phyloP scores from a whole-genome alignment of 306 rosid genomes.

The Lathyrus oleraceus region DNA sequence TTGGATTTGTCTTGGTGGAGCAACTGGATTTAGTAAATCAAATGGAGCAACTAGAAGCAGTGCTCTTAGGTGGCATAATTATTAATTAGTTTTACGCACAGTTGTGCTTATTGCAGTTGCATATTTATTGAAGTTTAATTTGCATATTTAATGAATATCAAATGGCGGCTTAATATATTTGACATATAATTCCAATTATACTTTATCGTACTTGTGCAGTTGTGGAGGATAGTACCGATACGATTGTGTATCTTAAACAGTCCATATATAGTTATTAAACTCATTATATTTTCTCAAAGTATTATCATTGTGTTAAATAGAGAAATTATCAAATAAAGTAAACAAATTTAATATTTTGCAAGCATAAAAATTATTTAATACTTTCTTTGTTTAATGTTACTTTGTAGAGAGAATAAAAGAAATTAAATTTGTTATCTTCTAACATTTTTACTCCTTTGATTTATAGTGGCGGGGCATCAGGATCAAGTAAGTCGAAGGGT shows the following conservation, averaged over 20 bases:
- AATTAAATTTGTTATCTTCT: background rate
- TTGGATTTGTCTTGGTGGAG: background rate
- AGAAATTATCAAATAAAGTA: background rate
- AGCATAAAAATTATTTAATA: background rate
- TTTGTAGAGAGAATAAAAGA: background rate
- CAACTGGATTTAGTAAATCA: background rate
- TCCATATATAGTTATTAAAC: conserved; percentile 1
- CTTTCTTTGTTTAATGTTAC: background rate
- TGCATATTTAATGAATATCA: background rate
- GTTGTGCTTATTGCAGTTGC: background rate
- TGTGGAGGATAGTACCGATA: background rate
- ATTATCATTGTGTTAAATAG: background rate
- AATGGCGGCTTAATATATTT: background rate
- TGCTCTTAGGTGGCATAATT: background rate
- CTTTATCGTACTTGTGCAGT: background rate
- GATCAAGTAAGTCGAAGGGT: conserved; percentile 63
- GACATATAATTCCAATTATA: background rate
- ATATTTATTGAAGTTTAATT: background rate
- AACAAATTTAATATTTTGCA: background rate
- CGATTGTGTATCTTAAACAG: background rate
- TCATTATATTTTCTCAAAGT: background rate
- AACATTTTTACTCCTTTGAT: conserved; percentile 13
- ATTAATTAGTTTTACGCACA: conserved; percentile 1
- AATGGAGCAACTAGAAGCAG: background rate
- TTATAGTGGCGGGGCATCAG: conserved; percentile 55